Conservation (phyloP, 192 early-diverging fungal genomes). For the Coemansia biformis region DNA sequence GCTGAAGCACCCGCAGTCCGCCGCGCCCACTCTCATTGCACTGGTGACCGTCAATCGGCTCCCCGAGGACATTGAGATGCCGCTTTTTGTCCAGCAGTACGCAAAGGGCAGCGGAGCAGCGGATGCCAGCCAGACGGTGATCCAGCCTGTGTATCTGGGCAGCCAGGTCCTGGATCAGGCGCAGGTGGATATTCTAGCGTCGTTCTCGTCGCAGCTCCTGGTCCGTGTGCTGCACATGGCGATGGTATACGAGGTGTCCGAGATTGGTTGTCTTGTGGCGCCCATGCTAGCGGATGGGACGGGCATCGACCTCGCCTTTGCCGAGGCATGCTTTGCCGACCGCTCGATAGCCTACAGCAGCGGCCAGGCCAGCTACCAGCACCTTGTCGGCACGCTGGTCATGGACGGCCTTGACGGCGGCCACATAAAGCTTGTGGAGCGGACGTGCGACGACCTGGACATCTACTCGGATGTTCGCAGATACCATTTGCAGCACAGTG, state of each 20-base stretch:
- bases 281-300: constrained; percentile 38
- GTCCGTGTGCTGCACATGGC: constrained; percentile 46
- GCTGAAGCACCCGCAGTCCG: constrained; percentile 21
- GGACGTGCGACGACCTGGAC: constrained; percentile 20
- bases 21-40: constrained; percentile 1
- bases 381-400: constrained; percentile 8
- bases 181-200: constrained; percentile 42
- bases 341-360: constrained; percentile 7
- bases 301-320: constrained; percentile 28
- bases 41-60: constrained; percentile 19
- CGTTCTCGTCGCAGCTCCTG: constrained; percentile 54
- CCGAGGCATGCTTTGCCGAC: constrained; percentile 14
- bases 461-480: constrained; percentile 26
- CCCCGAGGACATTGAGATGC: constrained; percentile 21
- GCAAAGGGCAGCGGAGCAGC: constrained; percentile 1
- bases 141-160: constrained; percentile 16
- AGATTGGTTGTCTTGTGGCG: constrained; percentile 54
- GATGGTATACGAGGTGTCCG: constrained; percentile 49
- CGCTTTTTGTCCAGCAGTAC: constrained; percentile 30
- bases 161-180: constrained; percentile 23
- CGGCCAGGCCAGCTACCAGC: background rate
- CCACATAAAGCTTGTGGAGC: constrained; percentile 26
- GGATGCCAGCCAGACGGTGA: constrained; percentile 6
- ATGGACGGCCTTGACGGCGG: constrained; percentile 43
- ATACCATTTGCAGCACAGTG: constrained; percentile 6